Conservation (phyloP, 495 filamentous ascomycete genomes). For the Xanthoparmelia taractica region DNA sequence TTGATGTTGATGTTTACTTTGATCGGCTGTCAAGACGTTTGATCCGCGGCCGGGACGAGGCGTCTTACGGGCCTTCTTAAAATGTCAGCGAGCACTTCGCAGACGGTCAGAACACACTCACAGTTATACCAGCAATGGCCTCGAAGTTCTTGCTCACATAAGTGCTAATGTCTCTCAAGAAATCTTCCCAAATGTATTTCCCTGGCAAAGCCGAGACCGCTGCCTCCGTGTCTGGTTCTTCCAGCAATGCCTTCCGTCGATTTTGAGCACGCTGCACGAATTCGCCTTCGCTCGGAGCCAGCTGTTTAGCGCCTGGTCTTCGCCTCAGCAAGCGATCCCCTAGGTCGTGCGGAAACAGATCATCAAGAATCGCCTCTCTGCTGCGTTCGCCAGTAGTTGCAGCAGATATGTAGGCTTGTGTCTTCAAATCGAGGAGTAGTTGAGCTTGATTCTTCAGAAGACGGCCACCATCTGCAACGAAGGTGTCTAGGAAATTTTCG, state of each 20-base stretch:
- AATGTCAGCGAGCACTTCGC: slow-evolving; percentile 4
- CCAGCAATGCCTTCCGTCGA: slow-evolving; percentile 58
- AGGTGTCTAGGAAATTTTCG: slow-evolving; percentile 75
- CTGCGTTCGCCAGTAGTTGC: slow-evolving; percentile 56
- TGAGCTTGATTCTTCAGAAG: slow-evolving; percentile 63
- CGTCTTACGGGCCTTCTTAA: slow-evolving; percentile 13
- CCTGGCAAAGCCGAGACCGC: slow-evolving; percentile 56
- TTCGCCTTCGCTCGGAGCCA: slow-evolving; percentile 65
- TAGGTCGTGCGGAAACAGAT: slow-evolving; percentile 65
- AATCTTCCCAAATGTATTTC: slow-evolving; percentile 74
- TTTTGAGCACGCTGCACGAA: slow-evolving; percentile 59
- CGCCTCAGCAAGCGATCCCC: slow-evolving; percentile 55
- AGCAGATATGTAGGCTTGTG: slow-evolving; percentile 72
- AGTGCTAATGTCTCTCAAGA: slow-evolving; percentile 61
- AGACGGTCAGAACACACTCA: slow-evolving; percentile 27
- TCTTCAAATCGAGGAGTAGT: slow-evolving; percentile 76
- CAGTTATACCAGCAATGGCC: slow-evolving; percentile 48
- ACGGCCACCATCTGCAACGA: slow-evolving; percentile 67
- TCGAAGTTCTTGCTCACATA: slow-evolving; percentile 73
- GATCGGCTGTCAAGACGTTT: slow-evolving; percentile 13
- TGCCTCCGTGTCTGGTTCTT: slow-evolving; percentile 53
- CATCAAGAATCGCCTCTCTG: slow-evolving; percentile 59
- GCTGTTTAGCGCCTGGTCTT: slow-evolving; percentile 54
- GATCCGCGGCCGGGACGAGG: slow-evolving; percentile 9
- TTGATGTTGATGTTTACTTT: slow-evolving; percentile 6